Evolutionary conservation across 208 protist genomes (phyloP), one percentile per base, ranked within the genome.

Genomic region (Lotmaria passim): DNA sequence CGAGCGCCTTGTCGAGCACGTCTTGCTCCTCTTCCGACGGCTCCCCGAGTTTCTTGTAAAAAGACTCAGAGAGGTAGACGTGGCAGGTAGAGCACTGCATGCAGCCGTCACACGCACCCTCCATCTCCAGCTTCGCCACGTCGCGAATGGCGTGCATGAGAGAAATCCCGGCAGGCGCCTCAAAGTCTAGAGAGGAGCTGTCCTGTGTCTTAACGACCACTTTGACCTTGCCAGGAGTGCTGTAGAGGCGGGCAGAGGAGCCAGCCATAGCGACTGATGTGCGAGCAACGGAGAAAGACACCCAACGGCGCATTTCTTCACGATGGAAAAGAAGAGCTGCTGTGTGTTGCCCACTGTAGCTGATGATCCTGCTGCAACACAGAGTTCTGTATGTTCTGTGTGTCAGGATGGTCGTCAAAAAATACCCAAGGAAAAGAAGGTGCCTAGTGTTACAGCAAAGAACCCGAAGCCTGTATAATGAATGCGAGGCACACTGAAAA

Each of bases 11-110:
- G 66, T 96, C 92, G 7, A 96, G 69, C 57, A 93, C 82, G 53
- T 96, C 92, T 75, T 80, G 52, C 61, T 96, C 92, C 19, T 97
- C 88, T 48, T 98, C 97, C 0, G 87, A 65, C 5, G 67, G 61
- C 60, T 82, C 67, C 6, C 59, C 63, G 8, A 98, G 58, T 47
- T 90, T 93, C 58, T 96, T 81, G 63, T 87, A 98, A 58, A 69
- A 76, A 50, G 83, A 78, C 53, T 79, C 59, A 38, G 95, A 80
- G 30, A 98, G 52, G 57, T 97, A 89, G 12, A 98, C 93, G 60
- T 98, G 97, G 73, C 97, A 99, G 7, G 97, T 99, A 36, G 86
- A 94, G 71, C 97, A 99, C 60, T 97, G 91, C 51, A 93, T 83
- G 43, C 93, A 96, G 28, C 89, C 89, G 38, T 98, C 97, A 69